A percentile compares a stretch with the other conserved stretches of the same genome.
Evolutionary conservation across 2,329 filamentous ascomycete genomes (phyloP).

Genomic region (Fusarium humuli): DNA sequence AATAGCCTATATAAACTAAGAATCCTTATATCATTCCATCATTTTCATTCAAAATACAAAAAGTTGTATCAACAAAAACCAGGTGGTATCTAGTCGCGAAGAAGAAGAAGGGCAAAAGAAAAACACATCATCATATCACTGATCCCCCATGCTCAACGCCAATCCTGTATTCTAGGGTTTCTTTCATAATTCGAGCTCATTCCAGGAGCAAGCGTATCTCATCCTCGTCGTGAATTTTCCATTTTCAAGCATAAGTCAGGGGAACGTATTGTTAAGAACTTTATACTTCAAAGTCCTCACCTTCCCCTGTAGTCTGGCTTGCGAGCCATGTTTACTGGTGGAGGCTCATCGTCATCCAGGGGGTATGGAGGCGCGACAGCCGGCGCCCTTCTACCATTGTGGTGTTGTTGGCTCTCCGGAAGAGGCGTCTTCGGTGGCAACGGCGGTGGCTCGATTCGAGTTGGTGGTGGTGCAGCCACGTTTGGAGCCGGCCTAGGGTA

Average conservation of each 20-base stretch:
- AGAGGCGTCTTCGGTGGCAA: slow-evolving; percentile 83
- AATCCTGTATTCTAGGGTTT: slow-evolving; percentile 7
- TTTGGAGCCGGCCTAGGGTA: slow-evolving; percentile 57
- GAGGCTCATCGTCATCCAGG: slow-evolving; percentile 81
- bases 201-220: background rate
- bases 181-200: slow-evolving; percentile 7
- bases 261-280: background rate
- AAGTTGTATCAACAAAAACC: slow-evolving; percentile 29
- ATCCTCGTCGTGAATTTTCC: background rate
- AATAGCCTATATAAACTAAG: slow-evolving; percentile 8
- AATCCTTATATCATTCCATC: slow-evolving; percentile 1
- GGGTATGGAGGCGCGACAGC: slow-evolving; percentile 77
- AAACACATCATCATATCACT: slow-evolving; percentile 9
- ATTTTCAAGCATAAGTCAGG: background rate
- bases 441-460: slow-evolving; percentile 72
- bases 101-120: slow-evolving; percentile 23
- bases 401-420: slow-evolving; percentile 58
- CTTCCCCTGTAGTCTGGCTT: slow-evolving; percentile 79
- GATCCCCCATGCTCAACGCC: slow-evolving; percentile 26
- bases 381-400: slow-evolving; percentile 50
- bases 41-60: slow-evolving; percentile 22
- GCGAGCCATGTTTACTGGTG: slow-evolving; percentile 83
- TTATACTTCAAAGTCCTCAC: background rate
- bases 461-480: slow-evolving; percentile 46
- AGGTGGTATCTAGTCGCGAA: slow-evolving; percentile 43